Conservation (phyloP, 495 filamentous ascomycete genomes). For the Lichina pygmaea region DNA sequence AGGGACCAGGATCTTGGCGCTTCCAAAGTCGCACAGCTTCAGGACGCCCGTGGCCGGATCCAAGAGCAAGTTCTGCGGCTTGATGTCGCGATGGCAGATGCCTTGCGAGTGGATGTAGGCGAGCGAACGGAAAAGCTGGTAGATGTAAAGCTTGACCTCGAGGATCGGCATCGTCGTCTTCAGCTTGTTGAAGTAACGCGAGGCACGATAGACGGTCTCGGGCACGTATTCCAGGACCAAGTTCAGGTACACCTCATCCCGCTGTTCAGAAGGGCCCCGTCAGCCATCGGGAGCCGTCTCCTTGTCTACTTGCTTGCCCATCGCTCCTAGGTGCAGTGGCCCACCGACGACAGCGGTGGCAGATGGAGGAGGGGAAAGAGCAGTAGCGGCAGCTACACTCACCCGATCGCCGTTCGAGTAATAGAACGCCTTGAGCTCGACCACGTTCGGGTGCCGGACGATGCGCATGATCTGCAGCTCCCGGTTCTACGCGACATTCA, state of each 20-base stretch:
- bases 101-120: conserved; percentile 99
- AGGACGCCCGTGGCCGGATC: conserved; percentile 75
- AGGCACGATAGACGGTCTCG: conserved; percentile 96
- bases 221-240: conserved; percentile 95
- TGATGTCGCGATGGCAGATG: conserved; percentile 98
- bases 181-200: conserved; percentile 97
- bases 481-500: conserved; percentile 44
- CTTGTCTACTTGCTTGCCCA: not conserved
- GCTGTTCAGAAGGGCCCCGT: conserved; percentile 21
- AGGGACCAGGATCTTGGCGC: conserved; percentile 94
- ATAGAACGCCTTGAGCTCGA: conserved; percentile 96
- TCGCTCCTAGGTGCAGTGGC: too few relatives aligned
- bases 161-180: conserved; percentile 99
- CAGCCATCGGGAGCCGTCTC: not conserved
- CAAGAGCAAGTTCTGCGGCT: conserved; percentile 88
- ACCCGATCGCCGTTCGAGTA: conserved; percentile 97
- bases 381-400: conserved; percentile 13
- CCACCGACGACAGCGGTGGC: too few relatives aligned
- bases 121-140: conserved; percentile 93
- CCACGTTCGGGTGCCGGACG: conserved; percentile 93
- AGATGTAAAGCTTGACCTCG: conserved; percentile 98
- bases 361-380: too few relatives aligned
- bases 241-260: conserved; percentile 98
- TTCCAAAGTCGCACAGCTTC: conserved; percentile 97
- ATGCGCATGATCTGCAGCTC: conserved; percentile 99